These are phyloP conservation scores for Calonectria hongkongensis DNA, from an alignment of 2,329 filamentous ascomycete genomes.

Conservation along the genomic window DNA sequence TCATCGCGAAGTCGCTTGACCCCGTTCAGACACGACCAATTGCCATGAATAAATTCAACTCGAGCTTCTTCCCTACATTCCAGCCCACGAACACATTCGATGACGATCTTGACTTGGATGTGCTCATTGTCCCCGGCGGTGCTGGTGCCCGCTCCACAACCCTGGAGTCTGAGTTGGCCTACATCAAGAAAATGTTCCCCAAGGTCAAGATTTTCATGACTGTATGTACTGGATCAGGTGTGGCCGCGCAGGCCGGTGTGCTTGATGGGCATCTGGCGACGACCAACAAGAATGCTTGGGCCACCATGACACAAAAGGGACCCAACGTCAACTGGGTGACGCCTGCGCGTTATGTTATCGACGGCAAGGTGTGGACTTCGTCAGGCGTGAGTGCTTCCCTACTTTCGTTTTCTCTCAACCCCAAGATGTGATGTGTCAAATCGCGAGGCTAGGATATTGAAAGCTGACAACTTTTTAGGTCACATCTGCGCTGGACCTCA, in stretches of 20 bases:
- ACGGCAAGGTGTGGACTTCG: constrained; percentile 80
- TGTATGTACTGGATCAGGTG: constrained; percentile 78
- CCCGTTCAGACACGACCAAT: constrained; percentile 62
- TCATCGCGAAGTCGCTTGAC: constrained; percentile 64
- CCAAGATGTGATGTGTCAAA: no score
- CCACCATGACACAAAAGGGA: constrained; percentile 66
- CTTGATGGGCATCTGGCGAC: constrained; percentile 78
- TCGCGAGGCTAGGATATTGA: not conserved
- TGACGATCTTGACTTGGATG: constrained; percentile 69
- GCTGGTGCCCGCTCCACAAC: constrained; percentile 65
- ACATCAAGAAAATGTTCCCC: constrained; percentile 63
- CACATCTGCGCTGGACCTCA: constrained; percentile 61
- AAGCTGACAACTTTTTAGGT: constrained; percentile 49
- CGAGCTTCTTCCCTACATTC: constrained; percentile 60
- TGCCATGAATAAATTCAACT: constrained; percentile 58
- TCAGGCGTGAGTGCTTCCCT: constrained; percentile 67
- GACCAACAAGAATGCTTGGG: constrained; percentile 78
- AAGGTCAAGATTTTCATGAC: constrained; percentile 75
- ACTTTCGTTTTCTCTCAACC: not conserved
- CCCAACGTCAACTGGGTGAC: constrained; percentile 75
- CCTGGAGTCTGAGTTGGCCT: constrained; percentile 62
- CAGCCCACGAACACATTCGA: constrained; percentile 71
- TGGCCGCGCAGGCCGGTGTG: constrained; percentile 75
- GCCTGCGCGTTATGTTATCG: constrained; percentile 77
- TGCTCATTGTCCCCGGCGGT: constrained; percentile 81